Base-by-base conservation (phyloP, 345 rosid species). In the Raphanus sativus region DNA sequence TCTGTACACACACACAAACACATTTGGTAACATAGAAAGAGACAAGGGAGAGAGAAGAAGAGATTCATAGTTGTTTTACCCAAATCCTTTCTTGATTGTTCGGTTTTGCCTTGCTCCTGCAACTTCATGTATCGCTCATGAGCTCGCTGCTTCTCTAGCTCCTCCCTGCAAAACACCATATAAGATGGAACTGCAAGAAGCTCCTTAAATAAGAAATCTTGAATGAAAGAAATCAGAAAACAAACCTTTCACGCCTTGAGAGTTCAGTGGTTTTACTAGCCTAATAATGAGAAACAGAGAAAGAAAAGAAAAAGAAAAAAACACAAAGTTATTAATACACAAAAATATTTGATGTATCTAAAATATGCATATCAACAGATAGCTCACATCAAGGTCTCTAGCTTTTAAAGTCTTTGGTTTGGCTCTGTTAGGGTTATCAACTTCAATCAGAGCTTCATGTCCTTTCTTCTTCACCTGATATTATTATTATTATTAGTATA, bases 31-130 rank as follows among this genome's bases (percentile, higher is more conserved):
- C 12, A 8, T 2, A 48, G 32, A 61, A 21, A 28, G 11, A 76
- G 9, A 59, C 17, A 48, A 58, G 24, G 24, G 64, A 65, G 55
- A 50, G 17, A 13, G 17, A 56, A 65, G 32, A 26, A 42, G 60
- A 48, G 28, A 67, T 28, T 13, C 54, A 40, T 42, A 0, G 33
- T 21, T 34, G 52, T 38, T 52, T 71, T 77, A 88, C 99, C 99
- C 74, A 95, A 84, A 80, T 95, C 98, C 80, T 95, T 95, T 83
- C 82, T 87, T 32, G 98, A 94, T 87, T 91, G 98, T 26, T 95
- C 98, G 4, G 97, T 92, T 86, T 95, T 95, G 59, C 99, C 99
- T 76, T 95, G 99, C 79, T 95, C 99, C 73, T 92, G 99, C 82
- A 95, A 86, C 91, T 84, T 92, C 98, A 94, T 94, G 84, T 89